A percentile compares a stretch with the other conserved stretches of the same genome.
Evolutionary conservation across 108 stramenopile species (phyloP).

Genomic region (Cyclotella choctawhatcheeana): DNA sequence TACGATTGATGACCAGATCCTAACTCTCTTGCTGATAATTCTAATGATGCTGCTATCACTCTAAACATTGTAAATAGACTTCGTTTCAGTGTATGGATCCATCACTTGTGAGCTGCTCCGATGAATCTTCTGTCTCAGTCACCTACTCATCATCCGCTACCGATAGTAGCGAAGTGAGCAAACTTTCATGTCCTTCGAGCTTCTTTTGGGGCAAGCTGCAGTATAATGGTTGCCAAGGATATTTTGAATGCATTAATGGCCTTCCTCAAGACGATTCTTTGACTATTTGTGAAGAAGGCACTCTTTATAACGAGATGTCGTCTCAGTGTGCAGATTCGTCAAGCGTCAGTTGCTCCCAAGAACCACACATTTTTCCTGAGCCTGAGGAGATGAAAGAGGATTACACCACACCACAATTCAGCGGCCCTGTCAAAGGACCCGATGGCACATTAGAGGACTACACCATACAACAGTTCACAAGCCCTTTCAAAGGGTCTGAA

Average conservation of each 20-base stretch:
- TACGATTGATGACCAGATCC: too few relatives aligned
- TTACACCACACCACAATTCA: not conserved
- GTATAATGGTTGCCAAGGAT: not conserved
- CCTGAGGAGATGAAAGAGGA: not conserved
- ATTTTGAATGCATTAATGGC: not conserved
- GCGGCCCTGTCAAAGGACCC: not conserved
- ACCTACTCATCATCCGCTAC: too few relatives aligned
- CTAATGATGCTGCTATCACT: too few relatives aligned
- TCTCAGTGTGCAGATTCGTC: not conserved
- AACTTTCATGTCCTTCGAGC: not conserved
- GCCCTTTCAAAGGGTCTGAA: not conserved
- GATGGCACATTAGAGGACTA: not conserved
- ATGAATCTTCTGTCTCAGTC: too few relatives aligned
- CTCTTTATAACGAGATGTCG: not conserved
- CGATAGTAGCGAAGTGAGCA: too few relatives aligned
- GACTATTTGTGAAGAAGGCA: not conserved
- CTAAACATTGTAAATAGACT: too few relatives aligned
- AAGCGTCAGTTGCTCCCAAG: not conserved
- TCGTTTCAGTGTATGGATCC: too few relatives aligned
- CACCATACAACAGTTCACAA: not conserved
- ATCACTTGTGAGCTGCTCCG: too few relatives aligned
- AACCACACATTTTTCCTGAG: not conserved
- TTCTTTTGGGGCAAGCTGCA: not conserved
- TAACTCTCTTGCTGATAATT: too few relatives aligned
- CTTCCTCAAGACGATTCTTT: not conserved